These are phyloP conservation scores for Colletotrichum spaethianum DNA, from an alignment of 2,329 filamentous ascomycete genomes.

Conservation along the genomic window DNA sequence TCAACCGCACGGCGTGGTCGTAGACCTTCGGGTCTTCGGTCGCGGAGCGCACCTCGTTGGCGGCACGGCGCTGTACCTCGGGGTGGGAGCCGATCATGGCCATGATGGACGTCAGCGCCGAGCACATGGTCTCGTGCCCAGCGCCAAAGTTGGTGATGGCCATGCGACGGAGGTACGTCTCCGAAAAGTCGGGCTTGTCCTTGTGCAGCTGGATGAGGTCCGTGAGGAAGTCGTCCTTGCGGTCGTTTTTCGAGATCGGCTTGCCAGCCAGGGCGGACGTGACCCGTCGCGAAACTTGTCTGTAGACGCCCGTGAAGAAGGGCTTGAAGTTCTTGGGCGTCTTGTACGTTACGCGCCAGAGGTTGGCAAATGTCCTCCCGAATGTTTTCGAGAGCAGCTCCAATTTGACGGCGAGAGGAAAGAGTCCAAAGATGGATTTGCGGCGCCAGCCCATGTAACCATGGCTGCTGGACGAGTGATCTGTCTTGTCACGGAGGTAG, in stretches of 20 bases:
- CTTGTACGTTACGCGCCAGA: constrained; percentile 63
- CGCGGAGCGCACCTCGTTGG: constrained; percentile 46
- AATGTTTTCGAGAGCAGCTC: constrained; percentile 54
- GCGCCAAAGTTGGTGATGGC: constrained; percentile 70
- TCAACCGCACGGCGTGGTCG: constrained; percentile 46
- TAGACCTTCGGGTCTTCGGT: constrained; percentile 43
- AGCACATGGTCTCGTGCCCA: constrained; percentile 68
- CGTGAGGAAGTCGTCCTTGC: constrained; percentile 57
- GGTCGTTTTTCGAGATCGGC: constrained; percentile 46
- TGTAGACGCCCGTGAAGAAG: constrained; percentile 60
- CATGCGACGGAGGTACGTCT: constrained; percentile 65
- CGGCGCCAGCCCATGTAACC: constrained; percentile 66
- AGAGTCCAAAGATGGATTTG: constrained; percentile 67
- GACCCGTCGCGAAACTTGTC: constrained; percentile 51
- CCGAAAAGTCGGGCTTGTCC: constrained; percentile 61
- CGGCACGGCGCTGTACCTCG: constrained; percentile 50
- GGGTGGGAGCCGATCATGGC: constrained; percentile 61
- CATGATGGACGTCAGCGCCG: constrained; percentile 64
- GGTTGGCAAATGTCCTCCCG: constrained; percentile 56
- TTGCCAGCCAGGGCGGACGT: constrained; percentile 45
- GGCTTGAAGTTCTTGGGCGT: constrained; percentile 60
- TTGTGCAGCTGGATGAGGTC: constrained; percentile 64
- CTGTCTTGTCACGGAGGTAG: constrained; percentile 58
- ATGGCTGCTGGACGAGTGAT: constrained; percentile 62
- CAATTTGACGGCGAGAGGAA: constrained; percentile 58